A percentile compares a stretch with the other conserved stretches of the same genome.
Evolutionary conservation across 2,329 filamentous ascomycete species (phyloP).

Genomic region (Trichoderma sp.): DNA sequence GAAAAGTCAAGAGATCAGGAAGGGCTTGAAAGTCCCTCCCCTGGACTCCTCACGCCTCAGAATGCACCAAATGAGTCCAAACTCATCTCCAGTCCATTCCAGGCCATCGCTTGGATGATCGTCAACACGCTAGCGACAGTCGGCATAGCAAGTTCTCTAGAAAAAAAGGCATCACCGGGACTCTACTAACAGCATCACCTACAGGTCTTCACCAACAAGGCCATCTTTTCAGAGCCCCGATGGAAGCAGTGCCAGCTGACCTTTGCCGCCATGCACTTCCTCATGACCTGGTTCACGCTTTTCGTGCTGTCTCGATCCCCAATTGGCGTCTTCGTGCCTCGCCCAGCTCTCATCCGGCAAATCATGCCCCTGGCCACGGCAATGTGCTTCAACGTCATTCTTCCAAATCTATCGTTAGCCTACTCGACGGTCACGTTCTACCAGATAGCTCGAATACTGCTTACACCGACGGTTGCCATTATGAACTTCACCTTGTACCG

Average conservation of each 20-base stretch:
- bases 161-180: conserved; percentile 20
- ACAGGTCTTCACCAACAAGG: conserved; percentile 68
- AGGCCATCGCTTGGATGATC: conserved; percentile 54
- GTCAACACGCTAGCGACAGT: conserved; percentile 65
- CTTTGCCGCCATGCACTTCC: conserved; percentile 70
- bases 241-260: conserved; percentile 64
- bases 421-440: conserved; percentile 71
- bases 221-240: conserved; percentile 64
- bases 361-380: conserved; percentile 66
- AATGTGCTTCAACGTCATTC: conserved; percentile 70
- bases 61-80: not conserved
- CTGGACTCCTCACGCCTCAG: not conserved
- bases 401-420: conserved; percentile 68
- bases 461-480: conserved; percentile 65
- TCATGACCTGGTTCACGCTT: conserved; percentile 65
- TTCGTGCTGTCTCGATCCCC: conserved; percentile 60
- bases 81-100: not conserved
- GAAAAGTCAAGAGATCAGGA: not conserved
- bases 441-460: conserved; percentile 66
- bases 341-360: conserved; percentile 54
- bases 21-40: not conserved
- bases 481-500: conserved; percentile 66
- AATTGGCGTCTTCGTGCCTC: conserved; percentile 61
- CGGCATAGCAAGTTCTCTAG: conserved; percentile 54
- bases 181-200: conserved; percentile 24